Base-by-base conservation (phyloP, 495 filamentous ascomycete species). In the Hypoxylon lenormandii region DNA sequence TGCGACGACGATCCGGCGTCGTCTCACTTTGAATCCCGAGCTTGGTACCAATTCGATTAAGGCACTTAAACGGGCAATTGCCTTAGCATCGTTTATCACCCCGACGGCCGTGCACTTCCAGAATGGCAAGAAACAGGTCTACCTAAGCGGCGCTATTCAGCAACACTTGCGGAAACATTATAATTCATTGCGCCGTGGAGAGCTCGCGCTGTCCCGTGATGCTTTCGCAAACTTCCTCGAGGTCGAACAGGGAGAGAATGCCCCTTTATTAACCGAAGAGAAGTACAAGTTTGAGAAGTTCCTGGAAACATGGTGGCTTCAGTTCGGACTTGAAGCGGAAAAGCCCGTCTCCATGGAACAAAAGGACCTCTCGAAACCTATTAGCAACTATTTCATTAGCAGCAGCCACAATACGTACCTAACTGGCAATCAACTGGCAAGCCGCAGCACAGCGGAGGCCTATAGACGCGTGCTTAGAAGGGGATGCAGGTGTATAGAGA, bases 401-500 rank as follows among this genome's bases (percentile, higher is more conserved):
- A 92, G 89, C 26, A 94, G 90, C 66, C 94, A 98, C 80, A 98
- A 98, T 76, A 97, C 94, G 0, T 98, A 97, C 73, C 82, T 98
- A 64, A 90, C 89, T 0, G 95, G 94, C 0, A 92, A 97, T 70
- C 94, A 97, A 77, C 81, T 96, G 7, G 90, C 88, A 38, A 91
- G 92, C 43, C 86, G 90, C 52, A 88, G 91, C 45, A 93, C 90
- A 23, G 87, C 90, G 5, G 90, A 92, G 51, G 88, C 91, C 13
- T 98, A 97, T 76, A 90, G 86, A 58, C 87, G 87, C 72, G 80
- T 77, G 2, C 86, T 97, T 3, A 79, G 85, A 13, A 85, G 86
- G 38, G 92, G 93, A 23, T 96, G 94, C 68, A 86, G 95, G 28
- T 97, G 92, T 66, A 92, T 97, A 28, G 94, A 97, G 76, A 96